A percentile compares a stretch with the other conserved stretches of the same genome.
phyloP scores from a whole-genome alignment of 1,139 yeast species.

The Yamadazyma membranifaciens region DNA sequence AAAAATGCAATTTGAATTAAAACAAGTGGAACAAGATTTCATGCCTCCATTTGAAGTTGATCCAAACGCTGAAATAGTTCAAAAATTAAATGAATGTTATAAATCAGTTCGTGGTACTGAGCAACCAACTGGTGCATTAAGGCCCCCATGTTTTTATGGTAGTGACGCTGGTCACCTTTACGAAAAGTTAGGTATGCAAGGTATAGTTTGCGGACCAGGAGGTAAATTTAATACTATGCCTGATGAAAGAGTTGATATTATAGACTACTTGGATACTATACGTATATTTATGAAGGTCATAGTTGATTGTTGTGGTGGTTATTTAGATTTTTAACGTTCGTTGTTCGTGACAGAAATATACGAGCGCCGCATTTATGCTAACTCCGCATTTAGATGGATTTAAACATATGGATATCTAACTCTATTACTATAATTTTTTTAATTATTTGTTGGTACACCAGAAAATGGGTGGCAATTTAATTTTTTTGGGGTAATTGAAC shows the following conservation, averaged over 20 bases:
- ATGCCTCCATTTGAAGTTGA: slow-evolving; percentile 27
- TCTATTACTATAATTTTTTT: no score
- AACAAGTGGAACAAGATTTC: slow-evolving; percentile 19
- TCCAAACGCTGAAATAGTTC: slow-evolving; percentile 20
- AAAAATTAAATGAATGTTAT: slow-evolving; percentile 17
- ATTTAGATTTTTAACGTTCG: slow-evolving; percentile 5
- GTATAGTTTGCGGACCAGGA: slow-evolving; percentile 17
- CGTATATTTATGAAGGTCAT: slow-evolving; percentile 14
- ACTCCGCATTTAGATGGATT: not conserved
- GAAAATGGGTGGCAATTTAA: no score
- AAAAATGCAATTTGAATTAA: slow-evolving; percentile 22
- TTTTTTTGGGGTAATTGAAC: no score
- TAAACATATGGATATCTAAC: not conserved
- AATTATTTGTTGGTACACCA: no score
- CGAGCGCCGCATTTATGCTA: no score
- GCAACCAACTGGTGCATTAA: slow-evolving; percentile 25
- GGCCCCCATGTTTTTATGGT: slow-evolving; percentile 26
- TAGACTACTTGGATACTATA: slow-evolving; percentile 15
- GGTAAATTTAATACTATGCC: slow-evolving; percentile 17
- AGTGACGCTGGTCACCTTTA: slow-evolving; percentile 26
- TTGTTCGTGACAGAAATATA: no score
- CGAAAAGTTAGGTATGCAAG: slow-evolving; percentile 20
- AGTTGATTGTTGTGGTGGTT: slow-evolving; percentile 14
- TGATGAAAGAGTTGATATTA: slow-evolving; percentile 15
- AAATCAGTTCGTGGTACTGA: slow-evolving; percentile 17